Evolutionary conservation across 345 rosid species (phyloP).

Genomic region (Crucihimalaya himalaica): DNA sequence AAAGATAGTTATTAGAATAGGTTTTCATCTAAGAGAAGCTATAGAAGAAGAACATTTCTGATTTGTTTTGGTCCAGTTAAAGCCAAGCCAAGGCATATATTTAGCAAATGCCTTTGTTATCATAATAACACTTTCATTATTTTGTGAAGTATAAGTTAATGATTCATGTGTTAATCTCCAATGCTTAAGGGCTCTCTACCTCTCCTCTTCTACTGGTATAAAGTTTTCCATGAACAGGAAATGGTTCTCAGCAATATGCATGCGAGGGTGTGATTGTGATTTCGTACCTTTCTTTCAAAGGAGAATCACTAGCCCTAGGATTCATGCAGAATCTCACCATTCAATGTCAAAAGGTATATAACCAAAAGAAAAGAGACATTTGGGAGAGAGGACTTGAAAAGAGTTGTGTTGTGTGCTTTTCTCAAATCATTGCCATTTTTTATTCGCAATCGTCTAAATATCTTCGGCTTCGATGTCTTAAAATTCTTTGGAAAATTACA

Average conservation of each 20-base stretch:
- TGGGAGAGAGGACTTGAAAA: neutral
- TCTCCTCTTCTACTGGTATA: neutral
- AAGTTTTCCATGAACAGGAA: neutral
- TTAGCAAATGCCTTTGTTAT: slow-evolving; percentile 37
- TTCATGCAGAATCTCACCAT: slow-evolving; percentile 25
- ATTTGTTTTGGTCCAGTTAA: slow-evolving; percentile 31
- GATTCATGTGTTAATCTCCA: slow-evolving; percentile 16
- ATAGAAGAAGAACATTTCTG: slow-evolving; percentile 33
- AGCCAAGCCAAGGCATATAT: slow-evolving; percentile 36
- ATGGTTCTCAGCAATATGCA: neutral
- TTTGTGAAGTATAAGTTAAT: slow-evolving; percentile 1
- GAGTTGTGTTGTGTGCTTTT: neutral
- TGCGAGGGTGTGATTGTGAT: neutral
- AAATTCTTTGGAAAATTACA: neutral
- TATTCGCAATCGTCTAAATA: neutral
- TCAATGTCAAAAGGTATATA: slow-evolving; percentile 17
- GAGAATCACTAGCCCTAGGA: slow-evolving; percentile 21
- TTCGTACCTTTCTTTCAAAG: neutral
- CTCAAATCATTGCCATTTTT: slow-evolving; percentile 24
- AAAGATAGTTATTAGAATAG: slow-evolving; percentile 38
- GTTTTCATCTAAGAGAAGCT: slow-evolving; percentile 30
- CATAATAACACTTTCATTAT: slow-evolving; percentile 7
- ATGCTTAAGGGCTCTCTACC: neutral
- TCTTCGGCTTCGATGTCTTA: slow-evolving; percentile 25
- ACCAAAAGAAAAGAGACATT: neutral